Evolutionary conservation across 192 early-diverging fungal species (phyloP).

Genomic region (Umbelopsis sp.): DNA sequence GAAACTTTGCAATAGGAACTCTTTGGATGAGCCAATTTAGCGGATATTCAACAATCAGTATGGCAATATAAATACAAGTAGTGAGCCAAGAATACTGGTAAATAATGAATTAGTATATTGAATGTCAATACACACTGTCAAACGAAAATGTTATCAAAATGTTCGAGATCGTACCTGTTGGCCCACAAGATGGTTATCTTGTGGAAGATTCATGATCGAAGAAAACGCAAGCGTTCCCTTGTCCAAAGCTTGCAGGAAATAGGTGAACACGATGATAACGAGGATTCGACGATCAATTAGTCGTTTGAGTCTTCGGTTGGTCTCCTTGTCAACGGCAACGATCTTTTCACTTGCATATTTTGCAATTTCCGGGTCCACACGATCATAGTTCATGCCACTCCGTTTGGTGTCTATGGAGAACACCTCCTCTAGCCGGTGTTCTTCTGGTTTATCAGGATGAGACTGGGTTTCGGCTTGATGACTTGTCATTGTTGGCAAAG

Average conservation of each 20-base stretch:
- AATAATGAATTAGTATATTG: not conserved
- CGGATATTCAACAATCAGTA: slow-evolving; percentile 24
- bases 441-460: not conserved
- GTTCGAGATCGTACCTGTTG: slow-evolving; percentile 14
- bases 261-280: slow-evolving; percentile 20
- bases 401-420: not conserved
- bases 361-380: slow-evolving; percentile 28
- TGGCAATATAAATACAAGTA: slow-evolving; percentile 30
- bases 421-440: not conserved
- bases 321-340: slow-evolving; percentile 22
- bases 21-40: slow-evolving; percentile 22
- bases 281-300: slow-evolving; percentile 22
- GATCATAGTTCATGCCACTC: slow-evolving; percentile 25
- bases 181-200: slow-evolving; percentile 12
- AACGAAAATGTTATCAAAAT: not conserved
- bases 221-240: slow-evolving; percentile 26
- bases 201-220: slow-evolving; percentile 23
- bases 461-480: not conserved
- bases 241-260: slow-evolving; percentile 28
- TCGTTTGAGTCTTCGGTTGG: slow-evolving; percentile 23
- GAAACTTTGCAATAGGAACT: slow-evolving; percentile 20
- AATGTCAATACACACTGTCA: not conserved
- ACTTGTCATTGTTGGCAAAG: not conserved
- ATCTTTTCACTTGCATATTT: slow-evolving; percentile 18
- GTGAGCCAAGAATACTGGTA: slow-evolving; percentile 26